A percentile compares a stretch with the other conserved stretches of the same genome.
phyloP scores from a whole-genome alignment of 1,139 yeast genomes.

The Suhomyces bokatorum region DNA sequence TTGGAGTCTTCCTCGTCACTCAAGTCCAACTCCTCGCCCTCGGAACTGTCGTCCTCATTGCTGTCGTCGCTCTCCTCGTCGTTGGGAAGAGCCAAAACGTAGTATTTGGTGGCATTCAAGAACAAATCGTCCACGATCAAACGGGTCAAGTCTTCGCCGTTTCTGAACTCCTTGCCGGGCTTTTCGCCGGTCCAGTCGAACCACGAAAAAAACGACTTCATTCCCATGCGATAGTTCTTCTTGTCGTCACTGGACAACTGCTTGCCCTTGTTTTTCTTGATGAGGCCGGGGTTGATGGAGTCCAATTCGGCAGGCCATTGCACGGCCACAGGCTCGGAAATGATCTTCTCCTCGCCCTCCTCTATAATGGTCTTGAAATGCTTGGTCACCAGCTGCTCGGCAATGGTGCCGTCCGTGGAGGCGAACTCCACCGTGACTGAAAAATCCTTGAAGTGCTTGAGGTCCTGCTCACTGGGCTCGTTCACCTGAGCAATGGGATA shows the following conservation, averaged over 20 bases:
- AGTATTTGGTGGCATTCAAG: constrained; percentile 72
- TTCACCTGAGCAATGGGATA: constrained; percentile 39
- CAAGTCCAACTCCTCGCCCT: constrained; percentile 57
- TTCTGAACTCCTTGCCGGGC: constrained; percentile 71
- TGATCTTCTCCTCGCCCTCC: constrained; percentile 53
- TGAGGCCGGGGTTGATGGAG: constrained; percentile 51
- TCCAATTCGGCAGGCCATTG: constrained; percentile 61
- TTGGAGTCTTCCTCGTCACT: constrained; percentile 45
- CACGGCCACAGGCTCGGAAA: constrained; percentile 50
- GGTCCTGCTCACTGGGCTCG: constrained; percentile 14
- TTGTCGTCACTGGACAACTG: constrained; percentile 53
- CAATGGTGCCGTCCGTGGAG: constrained; percentile 38
- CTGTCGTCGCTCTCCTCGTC: constrained; percentile 53
- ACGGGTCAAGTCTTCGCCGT: constrained; percentile 69
- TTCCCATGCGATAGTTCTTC: constrained; percentile 61
- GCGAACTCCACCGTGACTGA: constrained; percentile 55
- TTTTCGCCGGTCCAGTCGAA: constrained; percentile 73
- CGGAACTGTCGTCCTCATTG: constrained; percentile 49
- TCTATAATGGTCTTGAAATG: constrained; percentile 46
- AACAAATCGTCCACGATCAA: constrained; percentile 65
- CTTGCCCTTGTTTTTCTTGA: constrained; percentile 34
- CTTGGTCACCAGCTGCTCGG: constrained; percentile 56
- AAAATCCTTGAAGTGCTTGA: constrained; percentile 49
- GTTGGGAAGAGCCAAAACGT: constrained; percentile 64
- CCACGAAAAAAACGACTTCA: constrained; percentile 76